Conservation (phyloP, 2,329 filamentous ascomycete species). For the Claviceps pazoutovae region DNA sequence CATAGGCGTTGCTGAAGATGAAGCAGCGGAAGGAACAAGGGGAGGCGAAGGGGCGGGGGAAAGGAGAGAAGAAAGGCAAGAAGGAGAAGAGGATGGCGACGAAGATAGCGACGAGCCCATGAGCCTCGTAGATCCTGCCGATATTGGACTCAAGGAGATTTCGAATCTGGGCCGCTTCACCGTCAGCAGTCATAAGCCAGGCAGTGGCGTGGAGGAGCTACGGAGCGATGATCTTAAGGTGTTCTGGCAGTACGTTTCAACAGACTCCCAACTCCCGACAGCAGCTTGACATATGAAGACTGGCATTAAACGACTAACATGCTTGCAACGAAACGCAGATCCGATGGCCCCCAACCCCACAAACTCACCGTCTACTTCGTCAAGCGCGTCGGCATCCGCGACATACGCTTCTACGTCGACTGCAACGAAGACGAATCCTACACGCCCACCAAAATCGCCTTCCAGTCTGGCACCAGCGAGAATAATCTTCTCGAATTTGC, state of each 20-base stretch:
- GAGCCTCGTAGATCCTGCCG: constrained; percentile 37
- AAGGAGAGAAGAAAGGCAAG: constrained; percentile 11
- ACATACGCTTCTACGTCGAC: constrained; percentile 75
- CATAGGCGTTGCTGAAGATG: constrained; percentile 12
- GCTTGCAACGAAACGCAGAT: constrained; percentile 31
- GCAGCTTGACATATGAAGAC: background rate
- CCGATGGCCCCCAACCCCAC: constrained; percentile 73
- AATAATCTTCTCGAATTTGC: constrained; percentile 86
- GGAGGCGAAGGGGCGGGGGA: constrained; percentile 18
- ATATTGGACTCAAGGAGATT: constrained; percentile 60
- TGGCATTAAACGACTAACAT: background rate
- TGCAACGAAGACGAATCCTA: constrained; percentile 91
- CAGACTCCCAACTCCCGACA: background rate
- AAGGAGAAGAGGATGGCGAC: constrained; percentile 23
- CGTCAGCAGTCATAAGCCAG: constrained; percentile 68
- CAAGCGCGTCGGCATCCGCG: constrained; percentile 65
- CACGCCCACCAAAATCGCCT: constrained; percentile 83
- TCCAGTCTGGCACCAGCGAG: constrained; percentile 78
- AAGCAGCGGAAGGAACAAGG: constrained; percentile 19
- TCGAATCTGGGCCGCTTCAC: constrained; percentile 74
- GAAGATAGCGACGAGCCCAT: constrained; percentile 22
- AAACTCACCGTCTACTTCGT: constrained; percentile 75
- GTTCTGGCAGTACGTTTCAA: constrained; percentile 61
- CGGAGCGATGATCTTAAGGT: constrained; percentile 57
- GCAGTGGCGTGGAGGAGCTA: constrained; percentile 63